Base-by-base conservation (phyloP, 2,329 filamentous ascomycete species). In the Blastomyces gilchristii region DNA sequence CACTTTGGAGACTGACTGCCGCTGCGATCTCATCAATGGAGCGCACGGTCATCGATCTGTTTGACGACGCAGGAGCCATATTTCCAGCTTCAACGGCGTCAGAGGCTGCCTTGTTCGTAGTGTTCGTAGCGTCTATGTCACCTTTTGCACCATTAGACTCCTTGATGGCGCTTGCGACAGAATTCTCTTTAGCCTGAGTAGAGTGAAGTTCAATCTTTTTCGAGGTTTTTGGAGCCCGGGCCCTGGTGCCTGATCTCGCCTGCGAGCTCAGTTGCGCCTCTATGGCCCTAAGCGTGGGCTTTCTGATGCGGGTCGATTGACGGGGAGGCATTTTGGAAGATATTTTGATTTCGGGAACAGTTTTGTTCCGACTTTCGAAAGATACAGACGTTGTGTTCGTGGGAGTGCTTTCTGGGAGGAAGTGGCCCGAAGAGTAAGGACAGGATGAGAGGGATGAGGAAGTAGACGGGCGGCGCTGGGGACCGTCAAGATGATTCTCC, bases 221-320 rank as follows among this genome's bases (percentile, higher is more conserved):
- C 34, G n/a, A 41, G n/a, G 34, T 5, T 57, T 41, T 57, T 54
- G 25, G 14, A n/a, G 1, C 39, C 47, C 58, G 49, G 60, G 43
- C 28, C 60, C 61, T 47, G 31, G 7, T 34, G 14, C 52, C 8
- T 22, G 39, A n/a, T 34, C 25, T 28, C 57, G 28, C 39, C 57
- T 47, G 43, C 12, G 60, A 31, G 62, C 58, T 63, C 43, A 62
- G 57, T 49, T 63, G 62, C 50, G 71, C 68, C 64, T 74, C 72
- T 25, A 70, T 66, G 8, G 72, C 71, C 39, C 71, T 70, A 25
- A 65, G 64, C 3, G 72, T 73, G 22, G 71, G 71, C 57, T 73
- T 73, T 53, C 71, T 70, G 39, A 69, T 50, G 5, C 72, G 71
- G 18, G 62, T 66, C 22, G 72, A 74, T 63, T 45, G 52, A 39